phyloP scores from a whole-genome alignment of 2,329 filamentous ascomycete species.

The Pestalotiopsis sp. region DNA sequence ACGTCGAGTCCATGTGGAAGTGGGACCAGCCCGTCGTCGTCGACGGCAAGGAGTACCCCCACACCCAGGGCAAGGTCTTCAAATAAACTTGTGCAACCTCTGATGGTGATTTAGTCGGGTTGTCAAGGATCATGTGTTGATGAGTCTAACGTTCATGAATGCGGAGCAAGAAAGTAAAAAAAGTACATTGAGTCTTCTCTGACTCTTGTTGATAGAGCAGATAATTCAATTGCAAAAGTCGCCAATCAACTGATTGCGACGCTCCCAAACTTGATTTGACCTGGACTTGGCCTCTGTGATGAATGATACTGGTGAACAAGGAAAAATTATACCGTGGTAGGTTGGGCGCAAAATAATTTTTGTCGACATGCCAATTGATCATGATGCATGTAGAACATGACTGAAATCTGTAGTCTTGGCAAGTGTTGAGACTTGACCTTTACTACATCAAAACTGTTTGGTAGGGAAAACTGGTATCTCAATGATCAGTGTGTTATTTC shows the following conservation, averaged over 20 bases:
- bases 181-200: background rate
- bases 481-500: no score
- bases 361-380: no score
- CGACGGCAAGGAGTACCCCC: conserved; percentile 85
- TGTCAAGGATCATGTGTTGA: conserved; percentile 14
- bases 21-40: conserved; percentile 85
- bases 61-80: conserved; percentile 96
- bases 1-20: conserved; percentile 84
- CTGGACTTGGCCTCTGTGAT: background rate
- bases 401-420: no score
- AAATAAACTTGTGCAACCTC: conserved; percentile 64
- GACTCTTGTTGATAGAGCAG: conserved; percentile 4
- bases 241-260: conserved; percentile 1
- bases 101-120: conserved; percentile 1
- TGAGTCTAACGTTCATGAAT: conserved; percentile 12
- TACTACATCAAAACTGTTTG: no score
- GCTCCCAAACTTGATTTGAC: background rate
- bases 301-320: background rate
- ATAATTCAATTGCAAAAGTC: background rate
- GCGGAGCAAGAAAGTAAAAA: background rate
- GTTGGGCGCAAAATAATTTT: no score
- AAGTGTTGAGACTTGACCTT: no score
- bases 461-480: no score
- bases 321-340: no score
- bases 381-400: no score